A percentile compares a stretch with the other conserved stretches of the same genome.
Evolutionary conservation across 805 yeast genomes (phyloP).

Genomic region (Debaryomyces hansenii): DNA sequence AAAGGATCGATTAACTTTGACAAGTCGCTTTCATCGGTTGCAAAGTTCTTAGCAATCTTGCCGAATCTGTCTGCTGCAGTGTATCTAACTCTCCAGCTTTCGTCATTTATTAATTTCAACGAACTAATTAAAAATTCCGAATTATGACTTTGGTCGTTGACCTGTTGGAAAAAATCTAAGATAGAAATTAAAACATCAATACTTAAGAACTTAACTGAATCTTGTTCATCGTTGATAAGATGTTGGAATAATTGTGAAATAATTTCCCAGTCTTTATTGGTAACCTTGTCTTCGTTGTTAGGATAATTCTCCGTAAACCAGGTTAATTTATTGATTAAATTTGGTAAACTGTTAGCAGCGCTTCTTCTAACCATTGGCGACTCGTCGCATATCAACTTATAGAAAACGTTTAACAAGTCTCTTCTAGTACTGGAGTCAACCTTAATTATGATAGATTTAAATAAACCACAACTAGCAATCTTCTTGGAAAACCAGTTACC

Average conservation of each 20-base stretch:
- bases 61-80: conserved; percentile 96
- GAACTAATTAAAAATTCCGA: conserved; percentile 65
- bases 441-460: conserved; percentile 63
- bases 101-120: conserved; percentile 74
- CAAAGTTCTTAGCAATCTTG: conserved; percentile 64
- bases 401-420: conserved; percentile 64
- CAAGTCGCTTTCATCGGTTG: conserved; percentile 54
- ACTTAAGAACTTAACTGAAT: conserved; percentile 86
- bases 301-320: conserved; percentile 43
- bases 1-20: conserved; percentile 68
- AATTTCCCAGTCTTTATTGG: conserved; percentile 70
- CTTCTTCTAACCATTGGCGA: conserved; percentile 98
- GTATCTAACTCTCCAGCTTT: conserved; percentile 97
- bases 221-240: conserved; percentile 84
- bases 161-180: conserved; percentile 62
- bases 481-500: conserved; percentile 95
- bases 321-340: conserved; percentile 56
- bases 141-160: conserved; percentile 57
- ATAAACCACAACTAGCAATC: conserved; percentile 89
- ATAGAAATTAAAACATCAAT: conserved; percentile 87
- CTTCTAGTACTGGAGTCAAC: conserved; percentile 57
- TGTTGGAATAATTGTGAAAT: conserved; percentile 80
- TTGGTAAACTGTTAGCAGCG: conserved; percentile 84
- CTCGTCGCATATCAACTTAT: conserved; percentile 79
- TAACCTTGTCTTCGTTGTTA: conserved; percentile 34